Evolutionary conservation across 2,329 filamentous ascomycete species (phyloP).

Genomic region (Cercospora sp.): DNA sequence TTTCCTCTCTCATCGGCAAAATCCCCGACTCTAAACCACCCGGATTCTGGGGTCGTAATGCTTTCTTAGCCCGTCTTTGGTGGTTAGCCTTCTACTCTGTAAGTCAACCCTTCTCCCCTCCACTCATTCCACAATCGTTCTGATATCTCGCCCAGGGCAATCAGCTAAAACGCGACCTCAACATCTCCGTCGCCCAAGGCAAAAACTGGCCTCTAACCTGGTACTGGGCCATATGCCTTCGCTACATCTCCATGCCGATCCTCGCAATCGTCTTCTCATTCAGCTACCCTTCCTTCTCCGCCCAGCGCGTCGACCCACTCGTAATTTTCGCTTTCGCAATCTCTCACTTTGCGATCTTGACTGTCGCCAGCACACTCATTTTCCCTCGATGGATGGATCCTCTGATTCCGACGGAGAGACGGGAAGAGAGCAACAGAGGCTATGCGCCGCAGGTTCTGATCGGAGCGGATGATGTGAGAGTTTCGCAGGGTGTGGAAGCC

Average conservation of each 20-base stretch:
- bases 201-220: conserved; percentile 59
- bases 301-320: conserved; percentile 40
- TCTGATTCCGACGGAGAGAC: conserved; percentile 52
- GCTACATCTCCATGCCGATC: conserved; percentile 55
- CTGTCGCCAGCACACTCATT: conserved; percentile 50
- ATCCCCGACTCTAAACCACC: conserved; percentile 15
- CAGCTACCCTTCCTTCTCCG: conserved; percentile 52
- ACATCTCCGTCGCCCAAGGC: conserved; percentile 54
- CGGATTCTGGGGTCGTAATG: conserved; percentile 5
- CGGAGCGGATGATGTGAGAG: conserved; percentile 2
- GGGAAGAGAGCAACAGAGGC: conserved; percentile 44
- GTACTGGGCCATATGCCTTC: conserved; percentile 54
- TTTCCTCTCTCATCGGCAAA: conserved; percentile 32
- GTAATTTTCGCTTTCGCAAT: conserved; percentile 52
- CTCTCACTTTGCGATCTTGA: conserved; percentile 17
- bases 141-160: neutral
- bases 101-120: conserved; percentile 32
- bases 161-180: conserved; percentile 52
- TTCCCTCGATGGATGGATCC: conserved; percentile 57
- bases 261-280: conserved; percentile 56
- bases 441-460: conserved; percentile 19
- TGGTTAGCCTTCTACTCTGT: conserved; percentile 60
- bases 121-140: too few relatives aligned
- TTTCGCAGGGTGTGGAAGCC: neutral
- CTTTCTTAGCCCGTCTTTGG: conserved; percentile 47